Evolutionary conservation across 2,329 filamentous ascomycete species (phyloP).

Genomic region (Elsinoe necatrix): DNA sequence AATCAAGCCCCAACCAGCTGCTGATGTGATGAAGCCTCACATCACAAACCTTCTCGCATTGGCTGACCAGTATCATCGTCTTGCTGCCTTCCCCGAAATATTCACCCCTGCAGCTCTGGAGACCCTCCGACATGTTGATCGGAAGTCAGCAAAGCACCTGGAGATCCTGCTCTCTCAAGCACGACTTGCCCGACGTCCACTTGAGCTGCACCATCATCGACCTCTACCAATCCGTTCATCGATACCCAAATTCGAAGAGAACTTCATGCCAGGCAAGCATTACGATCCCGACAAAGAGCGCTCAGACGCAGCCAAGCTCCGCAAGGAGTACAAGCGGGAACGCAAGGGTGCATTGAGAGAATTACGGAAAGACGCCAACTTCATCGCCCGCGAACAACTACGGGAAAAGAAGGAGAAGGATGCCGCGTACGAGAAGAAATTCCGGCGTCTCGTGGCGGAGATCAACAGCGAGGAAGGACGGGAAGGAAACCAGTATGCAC

Average conservation of each 20-base stretch:
- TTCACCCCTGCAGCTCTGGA: slow-evolving; percentile 52
- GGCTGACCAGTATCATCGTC: slow-evolving; percentile 63
- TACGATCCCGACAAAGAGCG: slow-evolving; percentile 94
- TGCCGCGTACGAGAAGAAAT: slow-evolving; percentile 92
- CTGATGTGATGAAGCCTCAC: slow-evolving; percentile 50
- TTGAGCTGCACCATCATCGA: slow-evolving; percentile 81
- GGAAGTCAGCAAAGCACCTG: slow-evolving; percentile 51
- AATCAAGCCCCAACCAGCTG: slow-evolving; percentile 29
- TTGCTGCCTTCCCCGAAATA: slow-evolving; percentile 68
- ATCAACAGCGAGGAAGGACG: slow-evolving; percentile 89
- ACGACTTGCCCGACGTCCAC: slow-evolving; percentile 60
- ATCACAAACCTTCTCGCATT: slow-evolving; percentile 58
- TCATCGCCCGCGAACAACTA: slow-evolving; percentile 84
- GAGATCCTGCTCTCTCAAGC: slow-evolving; percentile 53
- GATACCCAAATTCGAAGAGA: slow-evolving; percentile 92
- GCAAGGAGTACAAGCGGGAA: slow-evolving; percentile 88
- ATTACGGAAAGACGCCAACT: slow-evolving; percentile 87
- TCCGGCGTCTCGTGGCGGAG: slow-evolving; percentile 81
- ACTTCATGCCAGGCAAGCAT: slow-evolving; percentile 89
- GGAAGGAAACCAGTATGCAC: slow-evolving; percentile 81
- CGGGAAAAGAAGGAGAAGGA: slow-evolving; percentile 89
- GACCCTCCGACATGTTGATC: slow-evolving; percentile 25
- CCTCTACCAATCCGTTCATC: slow-evolving; percentile 80
- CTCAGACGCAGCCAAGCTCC: slow-evolving; percentile 73
- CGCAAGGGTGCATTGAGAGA: slow-evolving; percentile 91